Conservation (phyloP, 768 basidiomycete species). For the Boletus coccyginus region DNA sequence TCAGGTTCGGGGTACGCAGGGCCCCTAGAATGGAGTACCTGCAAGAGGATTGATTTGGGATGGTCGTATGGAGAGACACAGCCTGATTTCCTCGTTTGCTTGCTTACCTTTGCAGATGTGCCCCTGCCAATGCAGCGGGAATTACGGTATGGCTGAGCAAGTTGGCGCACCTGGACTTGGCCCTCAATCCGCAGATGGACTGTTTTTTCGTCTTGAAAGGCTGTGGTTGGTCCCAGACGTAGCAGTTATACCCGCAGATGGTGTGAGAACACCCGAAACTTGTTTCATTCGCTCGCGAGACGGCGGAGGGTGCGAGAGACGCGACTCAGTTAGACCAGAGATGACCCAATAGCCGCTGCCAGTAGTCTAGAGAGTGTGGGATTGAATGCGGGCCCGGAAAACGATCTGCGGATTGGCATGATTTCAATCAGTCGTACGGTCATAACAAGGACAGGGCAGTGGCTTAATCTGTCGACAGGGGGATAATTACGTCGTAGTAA, state of each 20-base stretch:
- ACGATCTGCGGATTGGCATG: background rate
- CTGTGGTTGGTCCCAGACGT: too few relatives aligned
- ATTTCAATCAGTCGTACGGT: too few relatives aligned
- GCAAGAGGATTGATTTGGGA: background rate
- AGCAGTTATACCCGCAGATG: background rate
- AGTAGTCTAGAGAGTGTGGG: background rate
- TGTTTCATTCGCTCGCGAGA: background rate
- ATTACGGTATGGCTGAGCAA: background rate
- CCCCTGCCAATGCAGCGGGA: background rate
- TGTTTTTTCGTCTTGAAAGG: background rate
- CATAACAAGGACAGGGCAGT: too few relatives aligned
- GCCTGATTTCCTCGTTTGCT: background rate
- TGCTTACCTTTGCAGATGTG: background rate
- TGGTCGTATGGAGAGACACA: background rate
- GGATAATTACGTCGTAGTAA: background rate
- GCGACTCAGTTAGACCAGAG: too few relatives aligned
- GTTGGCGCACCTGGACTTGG: background rate
- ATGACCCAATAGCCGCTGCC: background rate
- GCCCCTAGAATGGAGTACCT: background rate
- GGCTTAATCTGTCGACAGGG: too few relatives aligned
- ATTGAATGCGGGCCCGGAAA: background rate
- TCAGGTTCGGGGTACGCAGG: too few relatives aligned
- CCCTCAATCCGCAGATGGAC: background rate
- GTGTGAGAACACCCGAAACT: background rate
- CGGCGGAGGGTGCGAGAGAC: background rate